Percentiles rank a stretch among this genome's conserved stretches.
phyloP scores from a whole-genome alignment of 1,284 basidiomycete genomes.

The Ustilago loliicola region DNA sequence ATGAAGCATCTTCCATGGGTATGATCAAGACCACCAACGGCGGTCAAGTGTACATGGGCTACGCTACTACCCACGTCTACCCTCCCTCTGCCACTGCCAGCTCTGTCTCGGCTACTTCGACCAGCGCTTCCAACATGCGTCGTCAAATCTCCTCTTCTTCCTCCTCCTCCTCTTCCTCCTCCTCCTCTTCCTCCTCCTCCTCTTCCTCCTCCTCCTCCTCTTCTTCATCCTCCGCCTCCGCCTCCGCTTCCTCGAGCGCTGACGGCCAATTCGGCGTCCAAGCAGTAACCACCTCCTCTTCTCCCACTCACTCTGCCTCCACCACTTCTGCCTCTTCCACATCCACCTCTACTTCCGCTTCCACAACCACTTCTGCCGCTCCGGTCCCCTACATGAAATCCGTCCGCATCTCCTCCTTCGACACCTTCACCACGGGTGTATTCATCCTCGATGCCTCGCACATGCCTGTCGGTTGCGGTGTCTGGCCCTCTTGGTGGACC shows the following conservation, averaged over 20 bases:
- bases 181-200: not conserved
- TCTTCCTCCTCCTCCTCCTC: slow-evolving; percentile 7
- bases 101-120: not conserved
- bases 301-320: slow-evolving; percentile 3
- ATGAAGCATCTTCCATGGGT: slow-evolving; percentile 35
- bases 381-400: slow-evolving; percentile 46
- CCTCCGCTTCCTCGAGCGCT: slow-evolving; percentile 10
- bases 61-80: slow-evolving; percentile 51
- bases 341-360: slow-evolving; percentile 22
- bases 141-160: not conserved
- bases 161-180: not conserved
- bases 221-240: not conserved
- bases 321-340: slow-evolving; percentile 7
- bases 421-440: slow-evolving; percentile 57
- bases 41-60: slow-evolving; percentile 49
- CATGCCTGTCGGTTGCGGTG: slow-evolving; percentile 59
- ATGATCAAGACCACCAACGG: slow-evolving; percentile 46
- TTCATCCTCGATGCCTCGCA: slow-evolving; percentile 50
- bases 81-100: slow-evolving; percentile 19
- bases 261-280: not conserved
- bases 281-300: slow-evolving; percentile 8
- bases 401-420: slow-evolving; percentile 49
- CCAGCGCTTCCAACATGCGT: not conserved
- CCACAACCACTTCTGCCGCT: slow-evolving; percentile 25
- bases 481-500: slow-evolving; percentile 68